Evolutionary conservation across 306 rosid species (phyloP).

Genomic region (Purshia tridentata): DNA sequence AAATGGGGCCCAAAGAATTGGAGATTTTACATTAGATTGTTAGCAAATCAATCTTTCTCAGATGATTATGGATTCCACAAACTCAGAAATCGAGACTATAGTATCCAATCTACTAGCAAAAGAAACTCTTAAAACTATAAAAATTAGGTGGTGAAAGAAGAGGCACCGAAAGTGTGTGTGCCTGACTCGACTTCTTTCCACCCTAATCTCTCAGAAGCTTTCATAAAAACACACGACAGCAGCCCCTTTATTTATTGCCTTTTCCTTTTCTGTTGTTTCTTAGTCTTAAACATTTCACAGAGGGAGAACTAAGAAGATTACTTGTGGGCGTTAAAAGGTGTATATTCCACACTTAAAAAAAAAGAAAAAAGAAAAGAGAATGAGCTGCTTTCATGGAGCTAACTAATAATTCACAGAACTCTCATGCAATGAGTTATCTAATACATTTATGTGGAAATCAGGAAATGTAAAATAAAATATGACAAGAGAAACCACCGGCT

Average conservation of each 20-base stretch:
- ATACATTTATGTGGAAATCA: not conserved
- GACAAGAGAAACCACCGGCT: not conserved
- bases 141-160: not conserved
- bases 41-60: too few species aligned
- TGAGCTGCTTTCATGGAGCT: not conserved
- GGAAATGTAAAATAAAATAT: not conserved
- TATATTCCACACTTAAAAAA: not conserved
- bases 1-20: too few species aligned
- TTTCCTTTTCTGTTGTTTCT: constrained; percentile 12
- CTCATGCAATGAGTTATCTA: not conserved
- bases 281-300: not conserved
- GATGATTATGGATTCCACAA: too few species aligned
- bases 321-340: not conserved
- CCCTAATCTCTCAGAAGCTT: constrained; percentile 1
- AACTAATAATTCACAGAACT: not conserved
- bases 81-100: too few species aligned
- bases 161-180: constrained; percentile 34
- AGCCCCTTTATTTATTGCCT: constrained; percentile 3
- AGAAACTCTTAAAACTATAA: too few species aligned
- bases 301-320: not conserved
- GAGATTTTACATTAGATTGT: too few species aligned
- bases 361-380: not conserved
- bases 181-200: constrained; percentile 23
- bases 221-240: not conserved
- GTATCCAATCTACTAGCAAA: too few species aligned